Percentiles rank a stretch among this genome's conserved stretches.
Evolutionary conservation across 2,329 filamentous ascomycete genomes (phyloP).

Genomic region (Ophiocordyceps australis): DNA sequence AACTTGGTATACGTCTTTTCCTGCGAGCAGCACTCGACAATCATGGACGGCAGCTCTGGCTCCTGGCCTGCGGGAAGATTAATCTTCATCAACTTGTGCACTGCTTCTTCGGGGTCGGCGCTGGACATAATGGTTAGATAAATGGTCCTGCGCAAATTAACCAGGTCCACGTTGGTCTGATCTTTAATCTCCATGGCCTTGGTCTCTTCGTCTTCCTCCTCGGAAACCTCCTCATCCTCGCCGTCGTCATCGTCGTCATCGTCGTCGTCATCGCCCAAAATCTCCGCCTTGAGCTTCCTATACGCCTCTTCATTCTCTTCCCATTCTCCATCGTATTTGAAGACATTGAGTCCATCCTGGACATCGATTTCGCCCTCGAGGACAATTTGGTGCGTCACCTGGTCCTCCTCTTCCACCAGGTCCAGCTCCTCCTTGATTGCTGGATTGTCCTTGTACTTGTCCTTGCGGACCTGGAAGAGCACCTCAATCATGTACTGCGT

Average conservation of each 20-base stretch:
- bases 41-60: conserved; percentile 83
- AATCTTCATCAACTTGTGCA: conserved; percentile 93
- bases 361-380: conserved; percentile 73
- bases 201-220: conserved; percentile 59
- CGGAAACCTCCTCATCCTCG: conserved; percentile 48
- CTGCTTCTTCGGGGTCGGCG: conserved; percentile 89
- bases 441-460: conserved; percentile 90
- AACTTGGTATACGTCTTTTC: conserved; percentile 97
- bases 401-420: conserved; percentile 91
- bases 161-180: conserved; percentile 87
- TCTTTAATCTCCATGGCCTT: conserved; percentile 92
- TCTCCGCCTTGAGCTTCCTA: conserved; percentile 78
- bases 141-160: conserved; percentile 83
- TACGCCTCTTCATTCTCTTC: conserved; percentile 86
- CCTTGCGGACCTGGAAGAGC: conserved; percentile 87
- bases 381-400: conserved; percentile 77
- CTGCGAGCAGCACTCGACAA: conserved; percentile 91
- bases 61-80: conserved; percentile 76
- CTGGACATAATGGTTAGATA: conserved; percentile 97
- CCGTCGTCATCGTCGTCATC: conserved; percentile 39
- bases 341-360: conserved; percentile 81
- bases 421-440: conserved; percentile 85
- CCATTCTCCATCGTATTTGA: conserved; percentile 84
- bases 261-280: conserved; percentile 77
- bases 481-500: conserved; percentile 99